Evolutionary conservation across 2,329 filamentous ascomycete species (phyloP), one percentile per base, ranked within the genome.

Genomic region (Trichoderma polysporum): DNA sequence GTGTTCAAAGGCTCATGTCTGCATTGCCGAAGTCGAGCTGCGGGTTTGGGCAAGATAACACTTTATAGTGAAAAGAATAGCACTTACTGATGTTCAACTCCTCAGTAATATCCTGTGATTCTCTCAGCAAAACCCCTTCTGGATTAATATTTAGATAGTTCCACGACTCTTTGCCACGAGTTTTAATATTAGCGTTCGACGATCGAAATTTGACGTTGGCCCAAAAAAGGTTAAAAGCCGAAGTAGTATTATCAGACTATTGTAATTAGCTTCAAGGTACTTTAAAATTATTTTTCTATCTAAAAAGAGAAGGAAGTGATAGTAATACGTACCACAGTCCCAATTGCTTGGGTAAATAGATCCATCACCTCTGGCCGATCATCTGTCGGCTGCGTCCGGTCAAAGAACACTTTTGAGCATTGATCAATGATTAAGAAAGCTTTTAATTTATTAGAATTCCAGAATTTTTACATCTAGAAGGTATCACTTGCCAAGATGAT

Each of bases 291-390:
- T n/a, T 49, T 17, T 29, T 50, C 25, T 29, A 3, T 17, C n/a
- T n/a, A n/a, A n/a, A n/a, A n/a, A n/a, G n/a, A n/a, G n/a, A n/a
- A n/a, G n/a, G n/a, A n/a, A n/a, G n/a, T n/a, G n/a, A n/a, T 29
- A 6, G 17, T 27, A 3, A 50, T 9, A 50, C 10, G 7, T 27
- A 56, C 53, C n/a, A 56, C 53, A 15, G 33, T 56, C 12, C 53
- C 53, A 39, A 56, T 56, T 2, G 53, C 53, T 56, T 56, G 53
- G 22, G 53, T 19, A 56, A 56, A 56, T 13, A 56, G 19, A 39
- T 56, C 53, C 53, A 56, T 56, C 12, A 56, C 53, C 22, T 56
- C 53, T 56, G 53, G 53, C 2, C 53, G 53, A 37, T 56, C 53
- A 27, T 56, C 53, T 2, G 13, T 22, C 6, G 53, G 53, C 33